Evolutionary conservation across 495 filamentous ascomycete species (phyloP).

Genomic region (Thermochaetoides thermophila): DNA sequence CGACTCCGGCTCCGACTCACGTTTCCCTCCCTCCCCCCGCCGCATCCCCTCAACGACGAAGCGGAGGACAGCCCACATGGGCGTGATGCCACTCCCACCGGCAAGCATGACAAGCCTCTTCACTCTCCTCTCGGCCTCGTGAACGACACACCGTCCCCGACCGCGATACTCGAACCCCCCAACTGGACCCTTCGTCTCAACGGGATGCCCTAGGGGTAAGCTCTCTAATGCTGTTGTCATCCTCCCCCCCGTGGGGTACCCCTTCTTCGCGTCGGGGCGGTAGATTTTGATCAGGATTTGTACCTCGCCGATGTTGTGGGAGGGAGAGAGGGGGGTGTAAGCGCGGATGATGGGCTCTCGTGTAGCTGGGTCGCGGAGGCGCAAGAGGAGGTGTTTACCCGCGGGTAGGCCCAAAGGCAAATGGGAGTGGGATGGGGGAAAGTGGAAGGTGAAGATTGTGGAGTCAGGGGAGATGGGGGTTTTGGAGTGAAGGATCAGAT

Average conservation of each 20-base stretch:
- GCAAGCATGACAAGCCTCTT: conserved; percentile 77
- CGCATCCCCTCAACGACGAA: too few relatives aligned
- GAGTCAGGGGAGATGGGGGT: conserved; percentile 64
- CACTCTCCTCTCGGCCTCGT: conserved; percentile 42
- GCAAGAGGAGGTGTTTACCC: conserved; percentile 84
- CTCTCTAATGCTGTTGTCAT: conserved; percentile 76
- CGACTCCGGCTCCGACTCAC: conserved; percentile 23
- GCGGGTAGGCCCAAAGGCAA: conserved; percentile 69
- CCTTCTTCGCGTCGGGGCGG: too few relatives aligned
- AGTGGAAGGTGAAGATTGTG: conserved; percentile 64
- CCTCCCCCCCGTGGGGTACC: too few relatives aligned
- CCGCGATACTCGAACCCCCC: conserved; percentile 78
- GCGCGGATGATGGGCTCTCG: conserved; percentile 64
- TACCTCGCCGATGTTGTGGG: conserved; percentile 42
- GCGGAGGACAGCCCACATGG: conserved; percentile 85
- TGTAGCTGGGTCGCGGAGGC: conserved; percentile 53
- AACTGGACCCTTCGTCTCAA: conserved; percentile 85
- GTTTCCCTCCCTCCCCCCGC: conserved; percentile 50
- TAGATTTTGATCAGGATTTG: conserved; percentile 82
- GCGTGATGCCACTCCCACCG: conserved; percentile 79
- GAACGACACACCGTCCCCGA: conserved; percentile 46
- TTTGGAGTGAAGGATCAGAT: conserved; percentile 50
- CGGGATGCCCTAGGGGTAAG: conserved; percentile 49
- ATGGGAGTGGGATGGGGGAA: conserved; percentile 39
- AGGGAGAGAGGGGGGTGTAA: conserved; percentile 76